Base-by-base conservation (phyloP, 129 eudicot genomes). In the Escallonia herrerae region DNA sequence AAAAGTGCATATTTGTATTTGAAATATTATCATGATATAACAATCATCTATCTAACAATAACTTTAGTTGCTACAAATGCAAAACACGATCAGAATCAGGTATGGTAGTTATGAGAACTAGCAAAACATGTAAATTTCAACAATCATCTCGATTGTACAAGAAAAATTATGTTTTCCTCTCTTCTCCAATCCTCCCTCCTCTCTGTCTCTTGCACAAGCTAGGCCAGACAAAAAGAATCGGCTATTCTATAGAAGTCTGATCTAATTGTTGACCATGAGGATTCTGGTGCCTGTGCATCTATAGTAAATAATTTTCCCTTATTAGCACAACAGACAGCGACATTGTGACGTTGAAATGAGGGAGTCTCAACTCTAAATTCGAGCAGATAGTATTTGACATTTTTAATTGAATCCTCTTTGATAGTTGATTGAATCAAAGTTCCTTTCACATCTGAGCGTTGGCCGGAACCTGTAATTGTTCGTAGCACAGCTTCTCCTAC, bases 241-340 rank as follows among this genome's bases (percentile, higher is more conserved):
- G 87, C 89, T 46, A 89, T 83, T 60, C n/a, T 82, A 58, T 86
- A 83, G 38, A 93, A 74, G 47, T 89, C 79, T 5, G 71, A 43
- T 76, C 82, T 82, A 13, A 81, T 45, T 57, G 13, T 42, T 0
- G 87, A 82, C 96, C 96, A 93, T 22, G 79, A 66, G 22, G 89
- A 85, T 77, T 93, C 91, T 0, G 99, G 93, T 33, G 96, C 76
- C 33, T 93, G 99, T 7, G 91, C 96, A 70, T 83, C 86, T 43
- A 89, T 66, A 60, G 98, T 89, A 73, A 83, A 85, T 55, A 93
- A 70, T 79, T 78, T 82, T 6, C 99, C 90, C 1, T 57, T 74
- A 40, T 63, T 45, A 54, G 77, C 90, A 67, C 97, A 86, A 56
- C 95, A 94, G 37, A 94, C 91, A 15, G 93, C 89, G 46, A 94